Evolutionary conservation across 1,284 basidiomycete species (phyloP).

Genomic region (Cystobasidium slooffiae): DNA sequence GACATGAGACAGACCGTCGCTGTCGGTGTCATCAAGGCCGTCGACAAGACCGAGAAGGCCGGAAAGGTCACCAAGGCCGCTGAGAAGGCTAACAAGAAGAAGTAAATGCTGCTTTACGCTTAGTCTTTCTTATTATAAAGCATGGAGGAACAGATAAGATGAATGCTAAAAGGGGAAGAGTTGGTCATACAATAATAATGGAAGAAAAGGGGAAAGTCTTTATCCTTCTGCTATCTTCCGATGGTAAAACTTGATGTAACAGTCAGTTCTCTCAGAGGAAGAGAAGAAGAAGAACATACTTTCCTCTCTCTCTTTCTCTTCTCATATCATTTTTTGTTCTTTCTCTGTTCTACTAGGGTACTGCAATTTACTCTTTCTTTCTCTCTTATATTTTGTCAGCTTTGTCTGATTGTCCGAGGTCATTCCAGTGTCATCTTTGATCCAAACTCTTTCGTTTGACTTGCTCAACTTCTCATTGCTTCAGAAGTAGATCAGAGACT

Average conservation of each 20-base stretch:
- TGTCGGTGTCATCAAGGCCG: constrained; percentile 95
- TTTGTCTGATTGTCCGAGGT: too few species aligned
- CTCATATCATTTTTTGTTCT: neutral
- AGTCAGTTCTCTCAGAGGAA: neutral
- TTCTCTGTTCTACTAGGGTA: neutral
- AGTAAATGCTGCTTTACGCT: constrained; percentile 35
- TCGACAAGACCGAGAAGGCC: constrained; percentile 87
- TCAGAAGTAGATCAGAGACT: too few species aligned
- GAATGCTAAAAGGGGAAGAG: neutral
- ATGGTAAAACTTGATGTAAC: constrained; percentile 6
- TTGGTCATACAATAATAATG: neutral
- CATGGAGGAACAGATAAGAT: neutral
- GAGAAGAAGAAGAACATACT: neutral
- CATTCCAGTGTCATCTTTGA: too few species aligned
- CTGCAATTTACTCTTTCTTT: too few species aligned
- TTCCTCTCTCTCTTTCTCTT: neutral
- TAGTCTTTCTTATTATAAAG: neutral
- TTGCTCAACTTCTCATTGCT: too few species aligned
- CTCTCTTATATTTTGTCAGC: too few species aligned
- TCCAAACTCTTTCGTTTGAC: too few species aligned
- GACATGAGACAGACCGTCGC: constrained; percentile 78
- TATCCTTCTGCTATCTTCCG: too few species aligned
- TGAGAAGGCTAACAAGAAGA: constrained; percentile 47
- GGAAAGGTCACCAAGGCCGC: constrained; percentile 61
- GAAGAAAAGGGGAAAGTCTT: too few species aligned